Percentiles rank a stretch among this genome's conserved stretches.
These are phyloP conservation scores for Chionographis japonica DNA, from an alignment of 106 monocot genomes.

Conservation along the genomic window DNA sequence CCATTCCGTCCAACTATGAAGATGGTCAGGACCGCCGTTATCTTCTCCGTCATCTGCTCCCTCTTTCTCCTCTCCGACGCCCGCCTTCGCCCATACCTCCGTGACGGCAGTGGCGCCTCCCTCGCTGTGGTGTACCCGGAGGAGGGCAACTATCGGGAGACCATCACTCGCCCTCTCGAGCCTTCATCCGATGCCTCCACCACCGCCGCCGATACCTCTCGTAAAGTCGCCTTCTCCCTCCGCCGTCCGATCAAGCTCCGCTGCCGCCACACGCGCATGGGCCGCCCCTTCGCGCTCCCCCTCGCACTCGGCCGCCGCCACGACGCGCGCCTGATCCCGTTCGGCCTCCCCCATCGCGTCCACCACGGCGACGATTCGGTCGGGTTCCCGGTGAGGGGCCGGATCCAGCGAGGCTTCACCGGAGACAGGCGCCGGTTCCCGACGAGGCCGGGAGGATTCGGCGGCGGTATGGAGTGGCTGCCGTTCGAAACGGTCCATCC, in stretches of 20 bases:
- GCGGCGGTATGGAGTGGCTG: no score
- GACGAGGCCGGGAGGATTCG: neutral
- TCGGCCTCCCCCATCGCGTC: no score
- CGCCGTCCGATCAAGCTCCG: neutral
- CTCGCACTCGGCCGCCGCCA: neutral
- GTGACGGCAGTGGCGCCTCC: neutral
- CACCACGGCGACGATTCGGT: no score
- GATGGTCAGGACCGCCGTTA: neutral
- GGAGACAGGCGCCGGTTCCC: no score
- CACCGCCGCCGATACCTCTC: neutral
- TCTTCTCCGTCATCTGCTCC: slow-evolving; percentile 5
- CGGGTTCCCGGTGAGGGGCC: no score
- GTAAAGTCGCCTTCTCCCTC: slow-evolving; percentile 2
- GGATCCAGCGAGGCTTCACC: no score
- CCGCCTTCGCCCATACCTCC: neutral
- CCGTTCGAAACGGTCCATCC: no score
- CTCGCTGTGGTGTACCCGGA: neutral
- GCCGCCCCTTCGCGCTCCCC: no score
- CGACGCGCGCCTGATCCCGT: neutral
- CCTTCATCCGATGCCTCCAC: neutral
- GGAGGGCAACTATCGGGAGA: neutral
- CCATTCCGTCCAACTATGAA: neutral
- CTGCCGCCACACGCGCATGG: no score
- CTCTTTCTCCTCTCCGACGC: slow-evolving; percentile 14
- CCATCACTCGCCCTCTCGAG: neutral